Percentiles rank a stretch among this genome's conserved stretches.
These are phyloP conservation scores for Thecaphora thlaspeos DNA, from an alignment of 1,284 basidiomycete genomes.

Conservation along the genomic window DNA sequence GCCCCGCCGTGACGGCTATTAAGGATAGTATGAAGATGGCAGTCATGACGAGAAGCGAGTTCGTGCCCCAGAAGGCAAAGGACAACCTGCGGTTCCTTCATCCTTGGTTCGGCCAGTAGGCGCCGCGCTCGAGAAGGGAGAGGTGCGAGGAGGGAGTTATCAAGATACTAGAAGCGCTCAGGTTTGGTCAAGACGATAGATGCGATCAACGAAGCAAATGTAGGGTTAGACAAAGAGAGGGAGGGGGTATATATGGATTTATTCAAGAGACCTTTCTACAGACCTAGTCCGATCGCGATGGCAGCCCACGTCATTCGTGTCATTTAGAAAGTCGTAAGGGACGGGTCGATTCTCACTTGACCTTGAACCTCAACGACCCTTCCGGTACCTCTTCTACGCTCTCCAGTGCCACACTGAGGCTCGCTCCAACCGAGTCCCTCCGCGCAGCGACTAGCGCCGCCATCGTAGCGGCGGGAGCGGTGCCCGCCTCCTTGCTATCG, in stretches of 20 bases:
- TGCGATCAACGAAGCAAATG: too few species aligned
- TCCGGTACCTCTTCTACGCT: conserved; percentile 22
- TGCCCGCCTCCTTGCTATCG: neutral
- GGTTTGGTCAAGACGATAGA: too few species aligned
- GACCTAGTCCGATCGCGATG: too few species aligned
- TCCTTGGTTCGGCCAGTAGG: conserved; percentile 37
- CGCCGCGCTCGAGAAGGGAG: too few species aligned
- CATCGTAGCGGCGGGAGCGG: conserved; percentile 7
- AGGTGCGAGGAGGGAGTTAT: too few species aligned
- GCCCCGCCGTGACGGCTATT: conserved; percentile 21
- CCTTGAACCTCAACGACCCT: conserved; percentile 19
- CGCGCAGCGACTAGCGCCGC: conserved; percentile 2
- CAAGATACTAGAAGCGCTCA: too few species aligned
- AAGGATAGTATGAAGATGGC: conserved; percentile 46
- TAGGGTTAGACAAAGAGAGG: too few species aligned
- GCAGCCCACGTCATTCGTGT: too few species aligned
- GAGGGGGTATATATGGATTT: too few species aligned
- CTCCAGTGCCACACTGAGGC: conserved; percentile 6
- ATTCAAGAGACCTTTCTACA: too few species aligned
- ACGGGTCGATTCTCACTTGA: too few species aligned
- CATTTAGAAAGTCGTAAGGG: too few species aligned
- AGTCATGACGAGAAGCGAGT: conserved; percentile 73
- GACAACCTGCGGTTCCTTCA: conserved; percentile 77
- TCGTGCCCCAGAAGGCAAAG: conserved; percentile 69
- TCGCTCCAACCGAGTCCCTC: neutral